Evolutionary conservation across 2,329 filamentous ascomycete species (phyloP).

Genomic region (Phyllosticta paracitricarpa): DNA sequence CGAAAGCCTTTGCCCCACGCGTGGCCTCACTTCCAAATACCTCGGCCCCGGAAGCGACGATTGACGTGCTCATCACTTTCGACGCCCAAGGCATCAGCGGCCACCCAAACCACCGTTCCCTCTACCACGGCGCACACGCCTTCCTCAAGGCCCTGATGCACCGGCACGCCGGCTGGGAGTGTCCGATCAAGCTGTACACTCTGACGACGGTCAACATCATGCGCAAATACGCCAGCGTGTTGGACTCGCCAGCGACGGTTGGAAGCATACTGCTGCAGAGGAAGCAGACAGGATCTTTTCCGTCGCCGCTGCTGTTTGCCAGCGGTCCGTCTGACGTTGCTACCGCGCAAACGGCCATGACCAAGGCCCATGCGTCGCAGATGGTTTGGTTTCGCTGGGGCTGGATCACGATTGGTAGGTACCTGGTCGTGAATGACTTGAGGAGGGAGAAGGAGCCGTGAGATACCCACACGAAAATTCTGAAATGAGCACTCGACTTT

Average conservation of each 20-base stretch:
- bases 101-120: conserved; percentile 87
- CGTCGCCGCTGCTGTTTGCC: conserved; percentile 56
- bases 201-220: conserved; percentile 60
- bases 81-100: conserved; percentile 71
- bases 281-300: conserved; percentile 44
- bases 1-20: conserved; percentile 62
- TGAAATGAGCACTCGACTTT: neutral
- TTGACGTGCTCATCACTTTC: conserved; percentile 85
- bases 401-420: conserved; percentile 83
- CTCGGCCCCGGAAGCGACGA: conserved; percentile 42
- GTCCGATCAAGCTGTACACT: conserved; percentile 77
- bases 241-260: conserved; percentile 68
- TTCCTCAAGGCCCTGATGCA: conserved; percentile 62
- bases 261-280: conserved; percentile 40
- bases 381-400: conserved; percentile 98
- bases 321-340: conserved; percentile 55
- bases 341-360: conserved; percentile 77
- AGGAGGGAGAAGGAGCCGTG: conserved; percentile 42
- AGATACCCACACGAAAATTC: neutral
- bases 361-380: conserved; percentile 79
- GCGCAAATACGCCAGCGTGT: conserved; percentile 71
- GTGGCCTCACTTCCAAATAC: conserved; percentile 35
- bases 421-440: conserved; percentile 93
- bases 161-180: conserved; percentile 53
- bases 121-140: conserved; percentile 68